These are phyloP conservation scores for Parsonsia alboflavescens DNA, from an alignment of 257 asterid genomes.

Conservation along the genomic window DNA sequence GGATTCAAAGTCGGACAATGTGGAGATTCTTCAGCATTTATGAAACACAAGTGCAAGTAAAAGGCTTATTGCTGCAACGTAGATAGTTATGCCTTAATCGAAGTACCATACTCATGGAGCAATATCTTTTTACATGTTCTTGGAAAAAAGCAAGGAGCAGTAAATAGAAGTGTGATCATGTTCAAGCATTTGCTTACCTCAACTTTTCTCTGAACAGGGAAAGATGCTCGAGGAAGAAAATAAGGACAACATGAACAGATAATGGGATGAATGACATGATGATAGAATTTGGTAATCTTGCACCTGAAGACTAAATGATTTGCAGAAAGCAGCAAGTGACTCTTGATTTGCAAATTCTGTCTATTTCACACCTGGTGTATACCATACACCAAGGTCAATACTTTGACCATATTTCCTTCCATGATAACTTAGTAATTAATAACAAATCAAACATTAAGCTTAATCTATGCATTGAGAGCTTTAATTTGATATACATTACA, in stretches of 20 bases:
- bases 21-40: background rate
- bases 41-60: background rate
- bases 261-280: conserved; percentile 6
- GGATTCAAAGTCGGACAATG: background rate
- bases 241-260: too few species aligned
- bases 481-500: too few species aligned
- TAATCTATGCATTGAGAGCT: too few species aligned
- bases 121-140: background rate
- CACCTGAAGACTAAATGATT: background rate
- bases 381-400: too few species aligned
- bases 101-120: background rate
- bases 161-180: background rate
- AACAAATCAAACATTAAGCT: too few species aligned
- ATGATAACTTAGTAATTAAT: too few species aligned
- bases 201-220: conserved; percentile 29
- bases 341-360: conserved; percentile 18
- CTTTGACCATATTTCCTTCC: too few species aligned
- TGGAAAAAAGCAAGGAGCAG: background rate
- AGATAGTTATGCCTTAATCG: background rate
- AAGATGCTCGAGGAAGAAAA: conserved; percentile 42
- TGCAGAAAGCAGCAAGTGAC: background rate
- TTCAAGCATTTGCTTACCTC: background rate
- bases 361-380: too few species aligned
- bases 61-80: background rate
- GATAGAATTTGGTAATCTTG: background rate